Evolutionary conservation across 2,329 filamentous ascomycete species (phyloP).

Genomic region (Drechslera avenae): DNA sequence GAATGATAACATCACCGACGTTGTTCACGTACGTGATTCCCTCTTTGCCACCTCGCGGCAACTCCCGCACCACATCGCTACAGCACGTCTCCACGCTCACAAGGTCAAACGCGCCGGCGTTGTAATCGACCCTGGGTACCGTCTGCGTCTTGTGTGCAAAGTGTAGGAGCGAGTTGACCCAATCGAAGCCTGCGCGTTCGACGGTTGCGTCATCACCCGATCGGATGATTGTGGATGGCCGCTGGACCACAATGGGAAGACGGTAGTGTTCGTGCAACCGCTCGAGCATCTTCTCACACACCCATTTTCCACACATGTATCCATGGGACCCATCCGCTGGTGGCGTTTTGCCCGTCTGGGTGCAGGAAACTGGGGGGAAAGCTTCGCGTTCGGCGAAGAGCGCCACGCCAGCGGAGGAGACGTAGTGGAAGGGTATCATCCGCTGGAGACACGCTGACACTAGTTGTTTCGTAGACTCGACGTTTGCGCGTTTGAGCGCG

Average conservation of each 20-base stretch:
- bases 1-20: not conserved
- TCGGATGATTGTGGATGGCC: slow-evolving; percentile 9
- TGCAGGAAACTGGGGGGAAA: not conserved
- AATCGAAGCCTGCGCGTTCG: not conserved
- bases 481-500: slow-evolving; percentile 5
- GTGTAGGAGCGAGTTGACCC: slow-evolving; percentile 4
- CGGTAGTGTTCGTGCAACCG: not conserved
- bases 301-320: slow-evolving; percentile 50
- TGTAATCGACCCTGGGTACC: not conserved
- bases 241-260: slow-evolving; percentile 9
- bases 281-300: slow-evolving; percentile 48
- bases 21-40: not conserved
- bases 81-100: not conserved
- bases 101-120: slow-evolving; percentile 1
- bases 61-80: not conserved
- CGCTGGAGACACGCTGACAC: not conserved
- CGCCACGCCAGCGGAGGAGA: slow-evolving; percentile 6
- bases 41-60: not conserved
- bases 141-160: not conserved
- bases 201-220: not conserved
- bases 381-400: not conserved
- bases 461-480: slow-evolving; percentile 7
- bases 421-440: not conserved
- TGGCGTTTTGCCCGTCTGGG: slow-evolving; percentile 15
- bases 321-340: slow-evolving; percentile 40